These are phyloP conservation scores for Lepidium campestre DNA, from an alignment of 441 rosid species.

Conservation along the genomic window DNA sequence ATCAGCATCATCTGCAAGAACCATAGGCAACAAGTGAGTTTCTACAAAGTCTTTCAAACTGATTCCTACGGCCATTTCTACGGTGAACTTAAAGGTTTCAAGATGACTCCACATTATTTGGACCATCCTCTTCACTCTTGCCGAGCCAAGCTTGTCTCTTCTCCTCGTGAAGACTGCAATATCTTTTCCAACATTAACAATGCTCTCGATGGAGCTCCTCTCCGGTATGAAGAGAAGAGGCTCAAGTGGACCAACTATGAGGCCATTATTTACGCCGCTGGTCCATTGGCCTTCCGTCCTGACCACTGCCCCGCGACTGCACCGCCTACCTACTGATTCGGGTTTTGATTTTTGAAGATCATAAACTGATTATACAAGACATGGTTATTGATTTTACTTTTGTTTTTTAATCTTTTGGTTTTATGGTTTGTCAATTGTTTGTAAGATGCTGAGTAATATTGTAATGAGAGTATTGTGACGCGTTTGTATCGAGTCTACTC, in stretches of 20 bases:
- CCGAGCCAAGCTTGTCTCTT: constrained; percentile 65
- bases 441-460: constrained; percentile 11
- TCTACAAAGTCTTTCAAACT: constrained; percentile 59
- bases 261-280: constrained; percentile 68
- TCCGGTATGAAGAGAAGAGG: constrained; percentile 53
- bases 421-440: constrained; percentile 17
- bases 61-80: constrained; percentile 61
- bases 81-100: constrained; percentile 56
- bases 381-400: background rate
- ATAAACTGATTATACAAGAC: background rate
- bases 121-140: constrained; percentile 89
- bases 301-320: constrained; percentile 45
- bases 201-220: constrained; percentile 57
- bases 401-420: constrained; percentile 4
- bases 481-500: constrained; percentile 3
- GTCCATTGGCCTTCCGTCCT: constrained; percentile 88
- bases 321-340: constrained; percentile 29
- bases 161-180: constrained; percentile 60
- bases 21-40: constrained; percentile 44
- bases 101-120: constrained; percentile 36
- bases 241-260: constrained; percentile 38
- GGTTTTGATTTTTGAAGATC: background rate
- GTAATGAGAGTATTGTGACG: constrained; percentile 2
- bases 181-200: constrained; percentile 65
- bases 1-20: constrained; percentile 76